Conservation (phyloP, 768 basidiomycete species). For the Tricholoma matsutake region DNA sequence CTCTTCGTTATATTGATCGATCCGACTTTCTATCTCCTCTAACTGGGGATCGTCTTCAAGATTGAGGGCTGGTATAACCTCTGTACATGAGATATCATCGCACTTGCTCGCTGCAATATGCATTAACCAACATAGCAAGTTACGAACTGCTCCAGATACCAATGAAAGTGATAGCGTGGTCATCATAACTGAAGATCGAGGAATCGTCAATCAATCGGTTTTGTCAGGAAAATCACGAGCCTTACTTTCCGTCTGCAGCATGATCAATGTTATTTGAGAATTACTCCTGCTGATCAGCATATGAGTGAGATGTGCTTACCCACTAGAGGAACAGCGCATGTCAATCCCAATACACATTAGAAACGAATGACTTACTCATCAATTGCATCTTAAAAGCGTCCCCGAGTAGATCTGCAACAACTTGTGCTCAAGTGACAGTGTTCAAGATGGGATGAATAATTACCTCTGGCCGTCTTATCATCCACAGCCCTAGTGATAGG, state of each 20-base stretch:
- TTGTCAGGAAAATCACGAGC: neutral
- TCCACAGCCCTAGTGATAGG: constrained; percentile 64
- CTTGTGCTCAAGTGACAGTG: neutral
- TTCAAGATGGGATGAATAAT: neutral
- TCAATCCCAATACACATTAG: constrained; percentile 2
- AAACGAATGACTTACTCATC: constrained; percentile 42
- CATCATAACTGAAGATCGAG: constrained; percentile 44
- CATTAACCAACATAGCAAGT: neutral
- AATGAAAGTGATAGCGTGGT: constrained; percentile 58
- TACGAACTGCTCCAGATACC: constrained; percentile 29
- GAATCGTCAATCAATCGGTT: neutral
- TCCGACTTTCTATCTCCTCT: constrained; percentile 44
- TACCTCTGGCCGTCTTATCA: constrained; percentile 60
- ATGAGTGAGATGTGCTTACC: constrained; percentile 30
- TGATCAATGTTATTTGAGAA: neutral
- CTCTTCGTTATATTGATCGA: constrained; percentile 35
- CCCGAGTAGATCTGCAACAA: constrained; percentile 48
- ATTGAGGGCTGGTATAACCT: constrained; percentile 48
- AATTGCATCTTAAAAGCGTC: constrained; percentile 63
- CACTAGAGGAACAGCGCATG: constrained; percentile 27
- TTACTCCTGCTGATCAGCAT: neutral
- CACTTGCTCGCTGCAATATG: constrained; percentile 50
- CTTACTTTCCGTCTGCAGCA: constrained; percentile 53
- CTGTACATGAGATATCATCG: constrained; percentile 60
- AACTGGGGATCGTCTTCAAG: constrained; percentile 53